Evolutionary conservation across 192 early-diverging fungal species (phyloP), one percentile per base, ranked within the genome.

Genomic region (Coemansia sp.): DNA sequence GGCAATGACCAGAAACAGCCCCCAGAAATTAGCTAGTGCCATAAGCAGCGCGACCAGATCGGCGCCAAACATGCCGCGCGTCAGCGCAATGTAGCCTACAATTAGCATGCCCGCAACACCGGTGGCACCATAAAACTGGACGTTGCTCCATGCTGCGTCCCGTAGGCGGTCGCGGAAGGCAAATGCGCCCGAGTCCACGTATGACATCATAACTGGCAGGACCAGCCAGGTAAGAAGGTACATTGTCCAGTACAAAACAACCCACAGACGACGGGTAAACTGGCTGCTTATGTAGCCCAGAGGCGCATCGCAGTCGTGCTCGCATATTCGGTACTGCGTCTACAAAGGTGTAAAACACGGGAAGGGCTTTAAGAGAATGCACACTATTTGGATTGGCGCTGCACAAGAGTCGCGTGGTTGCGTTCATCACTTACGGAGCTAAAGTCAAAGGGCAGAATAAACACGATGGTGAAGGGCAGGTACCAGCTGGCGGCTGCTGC

Each of bases 1-100:
- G 2, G 91, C 80, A 44, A 92, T 89, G 23, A 90, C 84, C 14
- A 95, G 84, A 18, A 93, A 66, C 28, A 98, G 80, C 38, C 95
- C 95, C 88, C 90, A 98, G 54, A 90, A 93, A 74, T 98, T 98
- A 34, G 90, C 88, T 42, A 88, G 83, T 0, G 96, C 93, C 86
- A 98, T 98, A 20, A 92, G 76, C 51, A 92, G 87, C 2, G 84
- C 85, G 20, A 87, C 73, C 16, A 97, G 62, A 46, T 72, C 78
- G 11, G 69, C 53, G 16, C 75, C 65, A 56, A 66, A 57, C 21
- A 68, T 51, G 38, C 80, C 80, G 62, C 82, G 90, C 50, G 43
- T 49, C 56, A 87, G 43, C 1, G 83, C 64, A 26, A 93, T 74
- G 53, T 93, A 93, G n/a, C 88, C 76, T 11, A 94, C 65, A 5